Conservation (phyloP, 164 flowering plant species). For the Liquidambar formosana region DNA sequence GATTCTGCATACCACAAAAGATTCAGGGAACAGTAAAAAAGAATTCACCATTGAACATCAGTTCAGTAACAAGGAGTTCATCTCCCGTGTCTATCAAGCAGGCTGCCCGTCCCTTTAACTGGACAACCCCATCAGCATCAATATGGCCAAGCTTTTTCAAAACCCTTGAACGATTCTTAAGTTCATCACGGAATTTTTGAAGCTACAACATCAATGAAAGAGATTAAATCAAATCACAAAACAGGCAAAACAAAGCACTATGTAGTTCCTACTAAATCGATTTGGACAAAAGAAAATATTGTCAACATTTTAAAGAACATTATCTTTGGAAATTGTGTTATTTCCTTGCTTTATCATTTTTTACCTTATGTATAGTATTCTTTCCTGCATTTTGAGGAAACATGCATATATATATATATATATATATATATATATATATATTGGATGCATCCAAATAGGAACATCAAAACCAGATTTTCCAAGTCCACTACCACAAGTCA, state of each 20-base stretch:
- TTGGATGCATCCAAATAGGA: neutral
- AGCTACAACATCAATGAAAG: constrained; percentile 47
- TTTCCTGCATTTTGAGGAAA: neutral
- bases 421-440: too few relatives aligned
- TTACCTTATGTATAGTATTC: too few relatives aligned
- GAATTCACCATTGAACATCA: constrained; percentile 92
- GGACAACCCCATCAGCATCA: constrained; percentile 95
- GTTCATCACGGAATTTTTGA: constrained; percentile 96
- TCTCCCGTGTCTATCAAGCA: constrained; percentile 99
- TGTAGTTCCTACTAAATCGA: neutral
- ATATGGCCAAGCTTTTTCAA: constrained; percentile 95
- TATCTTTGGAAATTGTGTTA: too few relatives aligned
- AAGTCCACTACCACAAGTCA: neutral
- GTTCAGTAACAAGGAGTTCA: constrained; percentile 95
- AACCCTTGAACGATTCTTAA: constrained; percentile 90
- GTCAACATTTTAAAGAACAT: too few relatives aligned
- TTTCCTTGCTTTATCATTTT: too few relatives aligned
- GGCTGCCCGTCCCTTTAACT: constrained; percentile 96
- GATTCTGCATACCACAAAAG: neutral
- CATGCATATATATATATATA: too few relatives aligned
- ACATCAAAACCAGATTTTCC: neutral
- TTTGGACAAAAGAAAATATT: too few relatives aligned
- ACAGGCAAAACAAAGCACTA: neutral
- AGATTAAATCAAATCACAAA: constrained; percentile 4
- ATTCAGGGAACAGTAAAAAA: neutral